Evolutionary conservation across 106 monocot genomes (phyloP).

Genomic region (Acorus calamus): DNA sequence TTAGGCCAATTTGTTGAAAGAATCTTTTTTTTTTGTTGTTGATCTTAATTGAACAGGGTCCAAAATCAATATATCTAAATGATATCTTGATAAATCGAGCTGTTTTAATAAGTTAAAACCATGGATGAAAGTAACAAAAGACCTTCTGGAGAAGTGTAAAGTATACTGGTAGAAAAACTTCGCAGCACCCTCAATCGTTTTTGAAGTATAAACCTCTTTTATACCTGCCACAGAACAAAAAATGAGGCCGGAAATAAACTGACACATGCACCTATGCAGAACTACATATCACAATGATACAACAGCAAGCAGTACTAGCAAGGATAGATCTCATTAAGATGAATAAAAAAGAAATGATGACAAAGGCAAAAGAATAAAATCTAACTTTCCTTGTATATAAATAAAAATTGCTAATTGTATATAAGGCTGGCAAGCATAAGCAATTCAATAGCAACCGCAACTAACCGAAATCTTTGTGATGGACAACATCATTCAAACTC

Average conservation of each 20-base stretch:
- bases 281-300: too few species aligned
- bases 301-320: too few species aligned
- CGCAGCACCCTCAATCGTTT: conserved; percentile 47
- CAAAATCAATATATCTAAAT: too few species aligned
- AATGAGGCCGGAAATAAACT: background rate
- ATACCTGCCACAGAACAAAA: conserved; percentile 31
- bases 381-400: too few species aligned
- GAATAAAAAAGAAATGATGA: too few species aligned
- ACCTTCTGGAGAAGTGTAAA: conserved; percentile 33
- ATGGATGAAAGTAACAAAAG: background rate
- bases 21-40: too few species aligned
- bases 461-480: conserved; percentile 89
- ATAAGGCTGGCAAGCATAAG: background rate
- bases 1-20: too few species aligned
- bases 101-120: background rate
- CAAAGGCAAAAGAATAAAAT: too few species aligned
- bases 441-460: background rate
- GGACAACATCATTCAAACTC: conserved; percentile 73
- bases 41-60: too few species aligned
- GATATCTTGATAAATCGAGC: too few species aligned
- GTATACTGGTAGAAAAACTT: conserved; percentile 36
- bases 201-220: conserved; percentile 58
- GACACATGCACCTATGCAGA: background rate
- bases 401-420: too few species aligned
- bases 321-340: too few species aligned